Evolutionary conservation across 257 asterid genomes (phyloP), one percentile per base, ranked within the genome.

Genomic region (Vinca minor): DNA sequence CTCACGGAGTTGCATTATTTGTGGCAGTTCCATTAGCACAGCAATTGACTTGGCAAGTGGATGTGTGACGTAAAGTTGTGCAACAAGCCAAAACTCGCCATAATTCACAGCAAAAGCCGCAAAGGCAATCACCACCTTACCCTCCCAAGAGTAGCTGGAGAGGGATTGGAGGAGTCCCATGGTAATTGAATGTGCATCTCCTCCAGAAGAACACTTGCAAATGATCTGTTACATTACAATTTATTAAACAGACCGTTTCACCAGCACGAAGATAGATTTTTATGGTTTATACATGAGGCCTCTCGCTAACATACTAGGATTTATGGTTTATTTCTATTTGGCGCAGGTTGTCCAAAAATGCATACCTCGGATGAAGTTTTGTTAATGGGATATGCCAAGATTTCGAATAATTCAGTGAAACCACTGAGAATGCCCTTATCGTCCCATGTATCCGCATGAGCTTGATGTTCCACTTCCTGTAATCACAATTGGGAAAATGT

Each of bases 351-450:
- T 18, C 32, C 21, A 45, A 58, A n/a, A n/a, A 42, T 32, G 42
- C 60, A 20, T 72, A 91, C 96, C 95, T 91, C 98, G 25, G 49
- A 68, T 25, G 80, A 70, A 62, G 79, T 80, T 79, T 79, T 88
- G 83, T 77, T 85, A 62, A 91, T 79, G 54, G 95, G 87, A 66
- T 72, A 83, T 13, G 98, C 85, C 32, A 91, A 77, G 57, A 74
- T 36, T 73, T 72, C 67, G 11, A 88, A 74, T 0, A 84, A 65
- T 35, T 91, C 95, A 2, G 70, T 23, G 53, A 79, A 83, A 26
- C 74, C 66, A 28, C 58, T 32, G 26, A 71, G 78, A 59, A 66
- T 25, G n/a, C 55, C 71, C 71, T 78, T 77, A 11, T 71, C 82
- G 8, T 82, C 78, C 73, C 62, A 61, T 57, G 61, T 68, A 56